Percentiles rank a stretch among this genome's conserved stretches.
These are phyloP conservation scores for Colletotrichum plurivorum DNA, from an alignment of 2,329 filamentous ascomycete species.

Conservation along the genomic window DNA sequence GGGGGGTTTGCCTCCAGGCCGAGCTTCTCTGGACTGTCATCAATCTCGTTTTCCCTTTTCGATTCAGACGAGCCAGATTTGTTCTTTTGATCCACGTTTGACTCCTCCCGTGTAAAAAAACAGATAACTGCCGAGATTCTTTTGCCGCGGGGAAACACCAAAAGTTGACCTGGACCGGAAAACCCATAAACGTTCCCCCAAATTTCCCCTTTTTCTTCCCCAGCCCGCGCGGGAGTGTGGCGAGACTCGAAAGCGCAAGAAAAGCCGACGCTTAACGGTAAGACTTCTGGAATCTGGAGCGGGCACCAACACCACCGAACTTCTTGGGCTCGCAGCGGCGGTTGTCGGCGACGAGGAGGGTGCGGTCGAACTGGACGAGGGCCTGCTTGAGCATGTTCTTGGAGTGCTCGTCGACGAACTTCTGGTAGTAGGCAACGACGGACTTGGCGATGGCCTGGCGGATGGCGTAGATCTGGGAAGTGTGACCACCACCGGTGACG, in stretches of 20 bases:
- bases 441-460: constrained; percentile 99
- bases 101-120: constrained; percentile 38
- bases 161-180: constrained; percentile 38
- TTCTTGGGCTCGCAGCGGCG: constrained; percentile 99
- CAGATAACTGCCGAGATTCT: constrained; percentile 31
- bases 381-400: constrained; percentile 99
- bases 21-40: constrained; percentile 19
- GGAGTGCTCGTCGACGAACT: constrained; percentile 99
- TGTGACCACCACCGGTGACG: constrained; percentile 97
- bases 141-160: constrained; percentile 38
- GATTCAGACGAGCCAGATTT: constrained; percentile 47
- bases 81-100: constrained; percentile 50
- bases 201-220: constrained; percentile 18
- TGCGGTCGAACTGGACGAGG: constrained; percentile 95
- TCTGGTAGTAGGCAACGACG: constrained; percentile 95
- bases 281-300: constrained; percentile 98
- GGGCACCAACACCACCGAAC: constrained; percentile 93
- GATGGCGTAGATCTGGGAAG: constrained; percentile 97
- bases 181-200: constrained; percentile 33
- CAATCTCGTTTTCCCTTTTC: constrained; percentile 18
- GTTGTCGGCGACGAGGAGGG: constrained; percentile 98
- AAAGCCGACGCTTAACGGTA: constrained; percentile 82
- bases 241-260: constrained; percentile 38
- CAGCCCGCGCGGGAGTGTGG: too few species aligned
- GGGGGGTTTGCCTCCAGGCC: neutral